Evolutionary conservation across 305 asterid genomes (phyloP).

Genomic region (Plantago coronopus): DNA sequence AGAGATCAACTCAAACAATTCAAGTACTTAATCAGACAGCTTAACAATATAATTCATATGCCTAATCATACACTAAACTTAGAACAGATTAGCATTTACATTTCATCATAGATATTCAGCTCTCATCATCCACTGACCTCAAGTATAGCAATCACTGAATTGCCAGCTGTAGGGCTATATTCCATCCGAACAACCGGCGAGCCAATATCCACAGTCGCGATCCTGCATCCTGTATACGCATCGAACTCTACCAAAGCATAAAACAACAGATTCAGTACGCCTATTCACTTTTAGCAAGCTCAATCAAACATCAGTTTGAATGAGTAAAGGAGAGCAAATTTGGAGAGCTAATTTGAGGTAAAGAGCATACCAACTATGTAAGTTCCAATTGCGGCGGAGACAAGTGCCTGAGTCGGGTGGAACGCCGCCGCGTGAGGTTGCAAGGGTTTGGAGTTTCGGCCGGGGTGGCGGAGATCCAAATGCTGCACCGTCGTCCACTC

Average conservation of each 20-base stretch:
- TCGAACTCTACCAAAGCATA: slow-evolving; percentile 64
- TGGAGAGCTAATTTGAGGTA: slow-evolving; percentile 7
- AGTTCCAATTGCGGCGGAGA: slow-evolving; percentile 77
- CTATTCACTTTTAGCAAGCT: background rate
- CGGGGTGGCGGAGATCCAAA: slow-evolving; percentile 95
- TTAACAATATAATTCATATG: too few relatives aligned
- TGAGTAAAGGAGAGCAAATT: background rate
- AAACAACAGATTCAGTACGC: slow-evolving; percentile 18
- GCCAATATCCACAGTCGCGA: slow-evolving; percentile 88
- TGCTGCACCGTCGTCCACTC: slow-evolving; percentile 98
- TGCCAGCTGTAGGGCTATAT: slow-evolving; percentile 83
- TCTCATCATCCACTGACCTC: slow-evolving; percentile 53
- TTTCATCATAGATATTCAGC: too few relatives aligned
- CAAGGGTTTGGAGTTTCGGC: slow-evolving; percentile 87
- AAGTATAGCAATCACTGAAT: slow-evolving; percentile 80
- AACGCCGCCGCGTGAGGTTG: slow-evolving; percentile 99
- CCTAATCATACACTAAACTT: too few relatives aligned
- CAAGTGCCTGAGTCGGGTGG: slow-evolving; percentile 87
- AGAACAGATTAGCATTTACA: too few relatives aligned
- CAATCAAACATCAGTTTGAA: background rate
- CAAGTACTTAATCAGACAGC: background rate
- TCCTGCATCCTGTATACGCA: slow-evolving; percentile 94
- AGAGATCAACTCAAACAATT: background rate
- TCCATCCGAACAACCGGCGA: slow-evolving; percentile 97
- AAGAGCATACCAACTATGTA: slow-evolving; percentile 58